Conservation (phyloP, 2,329 filamentous ascomycete species). For the Fusarium lyarnte region DNA sequence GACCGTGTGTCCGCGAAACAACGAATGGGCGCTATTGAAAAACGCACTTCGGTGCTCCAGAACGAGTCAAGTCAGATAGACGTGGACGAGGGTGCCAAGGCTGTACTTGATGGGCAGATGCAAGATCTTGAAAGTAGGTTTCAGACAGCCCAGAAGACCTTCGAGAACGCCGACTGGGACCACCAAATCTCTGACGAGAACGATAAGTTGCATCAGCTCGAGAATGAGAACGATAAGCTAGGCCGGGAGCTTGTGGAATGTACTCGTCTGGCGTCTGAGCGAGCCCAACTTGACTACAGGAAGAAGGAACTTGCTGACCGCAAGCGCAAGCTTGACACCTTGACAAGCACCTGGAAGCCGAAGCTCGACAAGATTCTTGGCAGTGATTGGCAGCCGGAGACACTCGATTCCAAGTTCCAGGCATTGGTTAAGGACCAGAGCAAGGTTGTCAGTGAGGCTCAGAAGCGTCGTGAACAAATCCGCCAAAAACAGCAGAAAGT, state of each 20-base stretch:
- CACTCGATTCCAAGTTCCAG: slow-evolving; percentile 77
- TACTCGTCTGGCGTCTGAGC: slow-evolving; percentile 81
- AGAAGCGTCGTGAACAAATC: slow-evolving; percentile 74
- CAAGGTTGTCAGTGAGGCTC: slow-evolving; percentile 68
- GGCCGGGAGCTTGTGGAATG: slow-evolving; percentile 85
- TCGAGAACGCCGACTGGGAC: slow-evolving; percentile 74
- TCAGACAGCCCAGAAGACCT: slow-evolving; percentile 68
- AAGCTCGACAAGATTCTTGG: slow-evolving; percentile 75
- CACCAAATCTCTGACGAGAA: slow-evolving; percentile 74
- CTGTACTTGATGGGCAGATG: slow-evolving; percentile 77
- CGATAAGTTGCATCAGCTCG: slow-evolving; percentile 71
- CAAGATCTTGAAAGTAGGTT: slow-evolving; percentile 74
- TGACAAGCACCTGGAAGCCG: slow-evolving; percentile 77
- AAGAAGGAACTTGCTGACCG: slow-evolving; percentile 82
- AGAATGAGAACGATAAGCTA: slow-evolving; percentile 76
- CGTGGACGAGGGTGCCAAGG: slow-evolving; percentile 86
- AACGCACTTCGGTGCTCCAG: slow-evolving; percentile 73
- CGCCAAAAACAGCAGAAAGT: slow-evolving; percentile 79
- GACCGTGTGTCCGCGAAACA: slow-evolving; percentile 78
- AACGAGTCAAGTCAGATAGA: slow-evolving; percentile 76
- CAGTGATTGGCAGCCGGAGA: slow-evolving; percentile 72
- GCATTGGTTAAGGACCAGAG: slow-evolving; percentile 66
- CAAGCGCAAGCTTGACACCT: slow-evolving; percentile 78
- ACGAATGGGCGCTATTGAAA: slow-evolving; percentile 78
- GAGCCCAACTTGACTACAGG: slow-evolving; percentile 84